Percentiles rank a stretch among this genome's conserved stretches.
phyloP scores from a whole-genome alignment of 495 filamentous ascomycete genomes.

The Poronia punctata region DNA sequence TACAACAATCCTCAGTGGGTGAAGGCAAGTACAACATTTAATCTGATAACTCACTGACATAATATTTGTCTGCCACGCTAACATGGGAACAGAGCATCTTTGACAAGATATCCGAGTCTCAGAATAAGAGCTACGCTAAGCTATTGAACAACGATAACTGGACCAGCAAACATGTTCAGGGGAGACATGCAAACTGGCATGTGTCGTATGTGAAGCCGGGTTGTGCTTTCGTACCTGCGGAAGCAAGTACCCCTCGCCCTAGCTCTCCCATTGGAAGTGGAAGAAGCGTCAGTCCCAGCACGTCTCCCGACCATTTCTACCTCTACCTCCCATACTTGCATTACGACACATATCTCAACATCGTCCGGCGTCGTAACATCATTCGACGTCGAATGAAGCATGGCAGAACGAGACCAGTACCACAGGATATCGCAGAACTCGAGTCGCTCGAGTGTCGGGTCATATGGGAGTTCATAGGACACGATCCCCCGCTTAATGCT shows the following conservation, averaged over 20 bases:
- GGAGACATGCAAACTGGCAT: slow-evolving; percentile 38
- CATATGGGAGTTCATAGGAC: slow-evolving; percentile 59
- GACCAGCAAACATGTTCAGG: slow-evolving; percentile 38
- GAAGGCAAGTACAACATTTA: slow-evolving; percentile 35
- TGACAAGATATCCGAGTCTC: slow-evolving; percentile 27
- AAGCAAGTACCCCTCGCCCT: slow-evolving; percentile 32
- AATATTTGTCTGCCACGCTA: slow-evolving; percentile 14
- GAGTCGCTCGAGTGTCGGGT: slow-evolving; percentile 52
- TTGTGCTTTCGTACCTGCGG: slow-evolving; percentile 40
- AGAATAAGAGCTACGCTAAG: slow-evolving; percentile 27
- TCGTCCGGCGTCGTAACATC: slow-evolving; percentile 53
- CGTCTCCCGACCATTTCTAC: slow-evolving; percentile 35
- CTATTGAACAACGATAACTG: slow-evolving; percentile 48
- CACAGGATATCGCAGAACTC: slow-evolving; percentile 41
- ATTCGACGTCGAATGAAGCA: slow-evolving; percentile 48
- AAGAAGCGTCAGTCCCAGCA: slow-evolving; percentile 31
- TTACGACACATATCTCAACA: slow-evolving; percentile 57
- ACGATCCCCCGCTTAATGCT: slow-evolving; percentile 57
- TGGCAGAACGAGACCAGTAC: slow-evolving; percentile 52
- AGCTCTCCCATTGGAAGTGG: slow-evolving; percentile 6
- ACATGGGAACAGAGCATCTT: slow-evolving; percentile 29
- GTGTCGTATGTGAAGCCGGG: slow-evolving; percentile 39
- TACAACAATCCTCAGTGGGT: slow-evolving; percentile 64
- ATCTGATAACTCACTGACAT: background rate
- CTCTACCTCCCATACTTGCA: slow-evolving; percentile 53